Evolutionary conservation across 2,329 filamentous ascomycete species (phyloP).

Genomic region (Uncinocarpus reesii): DNA sequence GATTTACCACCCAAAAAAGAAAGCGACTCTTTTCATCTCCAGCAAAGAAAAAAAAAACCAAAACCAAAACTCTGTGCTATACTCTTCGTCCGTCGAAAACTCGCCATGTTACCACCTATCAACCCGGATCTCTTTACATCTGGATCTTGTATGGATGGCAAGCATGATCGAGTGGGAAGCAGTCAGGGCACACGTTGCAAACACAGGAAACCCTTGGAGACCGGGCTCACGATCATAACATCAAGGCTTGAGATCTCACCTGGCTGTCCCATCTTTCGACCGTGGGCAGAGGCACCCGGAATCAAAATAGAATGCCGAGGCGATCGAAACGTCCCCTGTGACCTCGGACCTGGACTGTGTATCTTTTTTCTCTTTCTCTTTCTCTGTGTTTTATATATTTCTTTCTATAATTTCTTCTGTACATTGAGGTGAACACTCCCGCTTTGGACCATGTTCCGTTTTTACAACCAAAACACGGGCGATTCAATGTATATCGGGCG

Average conservation of each 20-base stretch:
- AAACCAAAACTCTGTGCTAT: background rate
- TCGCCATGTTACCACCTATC: conserved; percentile 9
- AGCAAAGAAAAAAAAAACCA: background rate
- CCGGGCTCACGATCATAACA: conserved; percentile 55
- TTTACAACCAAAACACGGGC: conserved; percentile 73
- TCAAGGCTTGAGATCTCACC: conserved; percentile 41
- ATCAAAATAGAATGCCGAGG: background rate
- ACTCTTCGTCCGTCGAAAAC: background rate
- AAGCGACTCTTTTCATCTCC: background rate
- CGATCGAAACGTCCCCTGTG: background rate
- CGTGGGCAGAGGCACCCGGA: background rate
- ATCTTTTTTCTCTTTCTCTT: conserved; percentile 5
- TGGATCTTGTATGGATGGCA: conserved; percentile 12
- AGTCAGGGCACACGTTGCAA: conserved; percentile 27
- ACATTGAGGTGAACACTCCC: conserved; percentile 46
- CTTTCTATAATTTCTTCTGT: conserved; percentile 38
- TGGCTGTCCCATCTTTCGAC: conserved; percentile 3
- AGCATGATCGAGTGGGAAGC: conserved; percentile 19
- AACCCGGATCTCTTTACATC: conserved; percentile 13
- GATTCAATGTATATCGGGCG: conserved; percentile 51
- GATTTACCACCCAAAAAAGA: background rate
- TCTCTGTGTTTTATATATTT: background rate
- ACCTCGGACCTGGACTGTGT: background rate
- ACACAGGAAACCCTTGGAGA: background rate
- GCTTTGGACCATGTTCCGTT: conserved; percentile 65